Percentiles rank a stretch among this genome's conserved stretches.
These are phyloP conservation scores for Podospora pseudopauciseta DNA, from an alignment of 495 filamentous ascomycete genomes.

Conservation along the genomic window DNA sequence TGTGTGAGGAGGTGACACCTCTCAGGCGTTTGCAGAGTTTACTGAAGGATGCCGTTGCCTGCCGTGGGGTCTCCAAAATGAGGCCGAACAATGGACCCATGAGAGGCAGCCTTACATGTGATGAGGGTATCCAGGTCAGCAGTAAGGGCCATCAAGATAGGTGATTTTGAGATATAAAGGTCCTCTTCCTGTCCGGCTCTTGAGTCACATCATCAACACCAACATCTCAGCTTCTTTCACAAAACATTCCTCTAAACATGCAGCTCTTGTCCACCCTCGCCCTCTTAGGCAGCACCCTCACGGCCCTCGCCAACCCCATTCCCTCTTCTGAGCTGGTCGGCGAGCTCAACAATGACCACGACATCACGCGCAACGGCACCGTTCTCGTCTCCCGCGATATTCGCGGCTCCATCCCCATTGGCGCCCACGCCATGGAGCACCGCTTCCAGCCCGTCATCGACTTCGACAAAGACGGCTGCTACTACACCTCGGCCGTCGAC, in stretches of 20 bases:
- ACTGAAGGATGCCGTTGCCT: neutral
- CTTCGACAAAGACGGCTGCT: slow-evolving; percentile 37
- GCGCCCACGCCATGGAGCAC: slow-evolving; percentile 8
- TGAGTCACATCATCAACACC: neutral
- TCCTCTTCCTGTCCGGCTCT: neutral
- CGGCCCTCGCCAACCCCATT: neutral
- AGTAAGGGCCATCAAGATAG: too few relatives aligned
- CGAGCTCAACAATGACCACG: neutral
- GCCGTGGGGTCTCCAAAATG: neutral
- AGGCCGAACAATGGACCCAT: neutral
- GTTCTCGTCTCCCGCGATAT: neutral
- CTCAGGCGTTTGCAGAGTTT: neutral
- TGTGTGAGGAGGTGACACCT: neutral
- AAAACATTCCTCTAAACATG: neutral
- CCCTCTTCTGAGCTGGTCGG: neutral
- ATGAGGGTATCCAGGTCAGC: neutral
- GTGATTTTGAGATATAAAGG: neutral
- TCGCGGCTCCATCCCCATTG: neutral
- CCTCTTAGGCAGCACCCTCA: slow-evolving; percentile 7
- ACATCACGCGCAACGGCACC: neutral
- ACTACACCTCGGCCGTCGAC: slow-evolving; percentile 34
- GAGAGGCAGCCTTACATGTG: neutral
- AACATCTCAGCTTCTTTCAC: neutral
- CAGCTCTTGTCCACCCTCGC: neutral
- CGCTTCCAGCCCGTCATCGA: slow-evolving; percentile 37